Evolutionary conservation across 768 basidiomycete species (phyloP), one percentile per base, ranked within the genome.

Genomic region (Multifurca ochricompacta): DNA sequence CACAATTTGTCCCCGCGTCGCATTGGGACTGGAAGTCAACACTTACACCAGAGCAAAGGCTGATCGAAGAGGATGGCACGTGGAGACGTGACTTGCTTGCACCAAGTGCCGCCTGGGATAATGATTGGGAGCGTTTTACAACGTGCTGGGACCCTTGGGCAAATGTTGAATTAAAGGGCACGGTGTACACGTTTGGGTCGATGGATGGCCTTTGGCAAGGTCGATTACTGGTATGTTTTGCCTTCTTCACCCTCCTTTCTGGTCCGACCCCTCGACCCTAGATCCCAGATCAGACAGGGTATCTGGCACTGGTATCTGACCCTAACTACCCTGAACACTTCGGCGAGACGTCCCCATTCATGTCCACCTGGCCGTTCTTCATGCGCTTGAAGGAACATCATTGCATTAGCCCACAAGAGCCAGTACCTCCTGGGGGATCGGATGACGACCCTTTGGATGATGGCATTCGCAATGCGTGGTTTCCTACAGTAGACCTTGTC

Each of bases 141-240:
- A 64, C 73, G 34, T 83, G 82, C 59, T 69, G 62, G 31, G 68
- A 77, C 48, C 60, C 75, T 14, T 70, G 67, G 48, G 56, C 53
- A 2, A 44, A 64, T 7, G 66, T 67, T 0, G 61, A 68, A 28
- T 65, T 63, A 14, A 65, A 69, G 48, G 68, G 68, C 14, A 58
- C 54, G 8, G 68, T 70, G 19, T 82, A 80, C 64, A 71, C 71
- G 3, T 74, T 73, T 0, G 85, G 84, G 6, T 63, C 71, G 3
- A 68, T 85, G 60, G 66, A 65, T 19, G 84, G 84, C 3, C 68
- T 77, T 5, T 86, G 80, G 81, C 75, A 81, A 54, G 85, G 86
- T 3, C 71, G 79, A 18, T 73, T 83, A 66, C 68, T 81, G 51
- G 83, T 85, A 49, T 54, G 81, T 76, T 6, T 19, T 37, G 32